These are phyloP conservation scores for Phytophthora aleatoria DNA, from an alignment of 352 stramenopile genomes.

Conservation along the genomic window DNA sequence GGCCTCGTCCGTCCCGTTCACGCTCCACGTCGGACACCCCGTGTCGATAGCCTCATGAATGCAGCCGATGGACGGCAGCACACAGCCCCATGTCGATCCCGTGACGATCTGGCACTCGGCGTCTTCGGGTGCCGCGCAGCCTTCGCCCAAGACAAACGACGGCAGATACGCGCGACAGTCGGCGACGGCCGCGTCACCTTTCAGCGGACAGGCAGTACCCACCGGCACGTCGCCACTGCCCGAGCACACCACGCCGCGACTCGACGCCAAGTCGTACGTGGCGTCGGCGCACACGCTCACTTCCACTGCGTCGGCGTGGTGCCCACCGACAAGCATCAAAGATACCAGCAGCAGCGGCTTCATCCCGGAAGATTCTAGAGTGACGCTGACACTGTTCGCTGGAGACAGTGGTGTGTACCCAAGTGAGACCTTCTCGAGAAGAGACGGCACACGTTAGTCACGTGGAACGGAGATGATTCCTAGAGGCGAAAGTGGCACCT, in stretches of 20 bases:
- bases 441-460: background rate
- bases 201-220: conserved; percentile 46
- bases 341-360: background rate
- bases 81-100: conserved; percentile 37
- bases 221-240: conserved; percentile 37
- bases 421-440: background rate
- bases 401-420: background rate
- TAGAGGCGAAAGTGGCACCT: background rate
- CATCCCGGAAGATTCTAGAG: conserved; percentile 22
- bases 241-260: conserved; percentile 41
- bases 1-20: conserved; percentile 11
- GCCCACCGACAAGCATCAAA: background rate
- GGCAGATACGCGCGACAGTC: conserved; percentile 48
- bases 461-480: background rate
- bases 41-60: background rate
- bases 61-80: conserved; percentile 41
- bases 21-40: conserved; percentile 21
- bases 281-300: conserved; percentile 66
- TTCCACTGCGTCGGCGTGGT: conserved; percentile 10
- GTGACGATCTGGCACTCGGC: conserved; percentile 33
- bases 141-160: conserved; percentile 34
- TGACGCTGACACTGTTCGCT: conserved; percentile 1
- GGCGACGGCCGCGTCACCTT: conserved; percentile 41
- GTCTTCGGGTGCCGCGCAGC: conserved; percentile 36
- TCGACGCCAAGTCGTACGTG: conserved; percentile 49